Evolutionary conservation across 1,139 yeast species (phyloP), one percentile per base, ranked within the genome.

Genomic region (Suhomyces yuchorum): DNA sequence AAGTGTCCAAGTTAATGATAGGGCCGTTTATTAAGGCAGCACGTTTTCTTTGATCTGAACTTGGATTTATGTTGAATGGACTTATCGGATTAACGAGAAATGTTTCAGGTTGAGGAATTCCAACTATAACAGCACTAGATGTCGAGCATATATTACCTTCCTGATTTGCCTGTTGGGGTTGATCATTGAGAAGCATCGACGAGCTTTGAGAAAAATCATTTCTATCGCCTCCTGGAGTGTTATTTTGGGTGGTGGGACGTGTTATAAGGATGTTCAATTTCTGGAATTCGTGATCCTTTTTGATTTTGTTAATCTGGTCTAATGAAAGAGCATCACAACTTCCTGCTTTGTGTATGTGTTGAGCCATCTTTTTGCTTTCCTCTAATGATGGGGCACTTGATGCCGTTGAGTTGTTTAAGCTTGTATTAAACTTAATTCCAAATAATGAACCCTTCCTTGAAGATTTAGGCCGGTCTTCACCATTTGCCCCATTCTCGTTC

Each of bases 1-100:
- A 77, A 51, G 82, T 81, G 62, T 92, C 97, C 43, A 92, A 66
- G 61, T 91, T 90, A 44, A 92, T 65, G 8, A 92, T 82, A 1
- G 98, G 98, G 0, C 98, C 98, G 49, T 79, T 81, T 26, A 84
- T 70, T 43, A 92, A 69, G 0, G 98, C 97, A 5, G 85, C 81
- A 47, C 91, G 76, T 61, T 92, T 92, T 39, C 96, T 74, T 55
- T 82, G 86, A 61, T 91, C 97, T 3, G 85, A 76, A 1, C 84
- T 74, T 1, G 89, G 86, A 47, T 72, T 71, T 6, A 80, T 73
- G 55, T 67, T 72, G 58, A 71, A 73, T 2, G 76, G 75, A 47
- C 72, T 73, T 34, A 74, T 68, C 3, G 77, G 78, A 33, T 55
- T 60, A 12, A 58, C 57, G 26, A 74, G 57, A 40, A 57, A 62